Evolutionary conservation across 2,329 filamentous ascomycete genomes (phyloP).

Genomic region (Arthrobotrys sinensis): DNA sequence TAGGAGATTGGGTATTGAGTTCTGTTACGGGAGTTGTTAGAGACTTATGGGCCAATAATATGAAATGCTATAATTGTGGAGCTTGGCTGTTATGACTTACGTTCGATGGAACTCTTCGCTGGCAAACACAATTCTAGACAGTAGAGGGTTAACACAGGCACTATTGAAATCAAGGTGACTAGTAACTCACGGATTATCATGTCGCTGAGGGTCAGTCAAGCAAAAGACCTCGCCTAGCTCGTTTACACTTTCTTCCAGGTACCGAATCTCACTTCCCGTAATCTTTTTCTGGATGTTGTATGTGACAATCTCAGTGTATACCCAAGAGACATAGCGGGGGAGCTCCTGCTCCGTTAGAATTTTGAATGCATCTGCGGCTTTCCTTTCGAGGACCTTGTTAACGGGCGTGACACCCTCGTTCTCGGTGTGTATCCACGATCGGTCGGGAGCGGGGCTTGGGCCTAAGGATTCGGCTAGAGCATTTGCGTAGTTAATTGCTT

Average conservation of each 20-base stretch:
- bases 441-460: conserved; percentile 71
- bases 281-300: conserved; percentile 75
- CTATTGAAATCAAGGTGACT: background rate
- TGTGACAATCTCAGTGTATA: conserved; percentile 79
- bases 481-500: conserved; percentile 80
- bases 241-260: conserved; percentile 74
- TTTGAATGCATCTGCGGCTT: conserved; percentile 77
- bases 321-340: conserved; percentile 79
- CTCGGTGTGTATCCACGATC: conserved; percentile 71
- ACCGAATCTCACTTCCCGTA: conserved; percentile 77
- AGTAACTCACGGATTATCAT: conserved; percentile 73
- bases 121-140: conserved; percentile 43
- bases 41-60: background rate
- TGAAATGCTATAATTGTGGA: conserved; percentile 65
- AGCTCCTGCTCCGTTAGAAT: conserved; percentile 78
- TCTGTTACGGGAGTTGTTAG: conserved; percentile 67
- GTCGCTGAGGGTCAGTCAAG: conserved; percentile 79
- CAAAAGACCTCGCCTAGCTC: conserved; percentile 84
- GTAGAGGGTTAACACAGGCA: conserved; percentile 72
- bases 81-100: conserved; percentile 24
- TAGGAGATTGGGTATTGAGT: conserved; percentile 83
- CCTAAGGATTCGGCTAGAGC: conserved; percentile 73
- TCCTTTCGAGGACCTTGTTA: conserved; percentile 75
- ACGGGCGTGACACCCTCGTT: conserved; percentile 71
- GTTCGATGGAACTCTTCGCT: conserved; percentile 43